A percentile compares a stretch with the other conserved stretches of the same genome.
Evolutionary conservation across 495 filamentous ascomycete genomes (phyloP).

Genomic region (Podospora sp.): DNA sequence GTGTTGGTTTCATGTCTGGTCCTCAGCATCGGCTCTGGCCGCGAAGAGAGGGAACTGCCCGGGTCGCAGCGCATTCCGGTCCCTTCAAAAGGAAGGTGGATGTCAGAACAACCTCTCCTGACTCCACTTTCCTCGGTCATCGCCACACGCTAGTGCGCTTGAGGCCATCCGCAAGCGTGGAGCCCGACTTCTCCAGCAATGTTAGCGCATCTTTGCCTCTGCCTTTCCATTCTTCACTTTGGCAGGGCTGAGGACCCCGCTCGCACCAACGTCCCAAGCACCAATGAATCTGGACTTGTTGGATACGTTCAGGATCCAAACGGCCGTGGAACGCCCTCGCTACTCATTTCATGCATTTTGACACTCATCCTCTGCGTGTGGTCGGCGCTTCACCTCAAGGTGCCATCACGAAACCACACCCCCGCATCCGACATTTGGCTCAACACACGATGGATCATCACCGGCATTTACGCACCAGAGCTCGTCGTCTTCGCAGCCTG

Average conservation of each 20-base stretch:
- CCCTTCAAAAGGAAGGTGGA: too few species aligned
- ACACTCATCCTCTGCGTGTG: constrained; percentile 26
- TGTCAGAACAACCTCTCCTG: neutral
- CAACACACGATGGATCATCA: constrained; percentile 23
- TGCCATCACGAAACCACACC: constrained; percentile 7
- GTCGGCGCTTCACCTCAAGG: constrained; percentile 28
- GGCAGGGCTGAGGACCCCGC: too few species aligned
- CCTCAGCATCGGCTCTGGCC: too few species aligned
- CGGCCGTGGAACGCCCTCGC: constrained; percentile 19
- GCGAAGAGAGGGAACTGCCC: too few species aligned
- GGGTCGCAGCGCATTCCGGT: too few species aligned
- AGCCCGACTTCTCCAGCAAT: too few species aligned
- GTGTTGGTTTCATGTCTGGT: too few species aligned
- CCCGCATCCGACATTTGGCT: neutral
- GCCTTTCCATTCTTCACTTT: neutral
- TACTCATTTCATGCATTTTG: constrained; percentile 19
- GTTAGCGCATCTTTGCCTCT: neutral
- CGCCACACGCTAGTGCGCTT: too few species aligned
- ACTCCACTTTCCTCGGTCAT: neutral
- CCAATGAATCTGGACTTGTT: constrained; percentile 3
- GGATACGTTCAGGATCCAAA: constrained; percentile 18
- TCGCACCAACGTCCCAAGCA: neutral
- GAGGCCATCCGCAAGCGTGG: too few species aligned
- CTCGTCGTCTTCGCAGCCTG: constrained; percentile 13
- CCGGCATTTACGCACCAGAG: constrained; percentile 24